Evolutionary conservation across 257 asterid species (phyloP), one percentile per base, ranked within the genome.

Genomic region (Fraxinus pennsylvanica): DNA sequence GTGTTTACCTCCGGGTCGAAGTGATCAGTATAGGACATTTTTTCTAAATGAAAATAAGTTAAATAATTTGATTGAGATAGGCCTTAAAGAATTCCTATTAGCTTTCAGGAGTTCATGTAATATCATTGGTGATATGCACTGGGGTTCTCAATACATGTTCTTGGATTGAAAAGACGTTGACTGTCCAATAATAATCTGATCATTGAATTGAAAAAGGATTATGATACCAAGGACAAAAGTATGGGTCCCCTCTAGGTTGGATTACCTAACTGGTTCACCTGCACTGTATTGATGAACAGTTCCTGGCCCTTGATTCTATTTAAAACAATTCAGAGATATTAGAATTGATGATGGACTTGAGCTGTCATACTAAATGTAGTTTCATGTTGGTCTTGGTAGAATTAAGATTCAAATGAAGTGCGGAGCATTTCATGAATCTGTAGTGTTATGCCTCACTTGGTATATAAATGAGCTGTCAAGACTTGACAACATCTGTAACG

Each of bases 231-330:
- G 76, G 77, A 81, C 73, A 70, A 74, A 70, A 72, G 82, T 33
- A 82, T 72, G 88, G 92, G 86, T 70, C 86, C 91, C 80, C 68
- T 22, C 36, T 7, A 69, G 79, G 84, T 80, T 81, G 87, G 85
- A 78, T 71, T 41, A 81, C 82, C 86, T 76, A 78, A 81, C 78
- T 79, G 79, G 84, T 79, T 87, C 86, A 88, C 84, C 85, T 73
- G 76, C 81, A 74, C 68, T 2, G 47, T 72, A 76, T 76, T 68
- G 69, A 72, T 68, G 50, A 78, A 32, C 79, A 57, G 83, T 66
- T 81, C 78, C 79, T 72, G 81, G 72, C 43, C 75, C 19, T 70
- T 41, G 30, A 43, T 81, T 83, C 82, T 84, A 76, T 82, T 82
- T 76, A 72, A 67, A 71, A 74, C 59, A 76, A 78, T 76, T 78